Evolutionary conservation across 257 asterid species (phyloP), one percentile per base, ranked within the genome.

Genomic region (Scutellaria barbata): DNA sequence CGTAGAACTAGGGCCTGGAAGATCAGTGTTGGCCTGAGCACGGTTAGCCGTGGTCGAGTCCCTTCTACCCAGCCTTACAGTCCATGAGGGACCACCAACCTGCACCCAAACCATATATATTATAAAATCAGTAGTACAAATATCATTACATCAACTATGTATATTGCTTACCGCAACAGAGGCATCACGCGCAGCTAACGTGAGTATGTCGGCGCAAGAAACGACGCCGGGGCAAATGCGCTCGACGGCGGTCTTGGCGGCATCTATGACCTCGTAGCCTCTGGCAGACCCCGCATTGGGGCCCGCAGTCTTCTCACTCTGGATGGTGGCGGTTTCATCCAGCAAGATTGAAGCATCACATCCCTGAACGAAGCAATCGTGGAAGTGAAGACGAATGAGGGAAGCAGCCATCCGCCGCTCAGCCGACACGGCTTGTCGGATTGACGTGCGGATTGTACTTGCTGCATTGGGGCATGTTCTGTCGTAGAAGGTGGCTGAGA

Each of bases 61-160:
- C 39, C 83, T 71, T 80, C 87, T 77, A 35, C 87, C 87, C 2
- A 77, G 71, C 16, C 48, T 71, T 20, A 83, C 83, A 0, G 7
- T 50, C 87, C 87, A 83, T 37, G 81, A 55, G 3, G 87, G 87
- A 0, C 87, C 87, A 13, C 87, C 83, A 56, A 83, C 87, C 87
- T 82, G 55, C 46, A 59, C 11, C 8, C 11, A 7, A 53, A n/a
- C 6, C 13, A 53, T 16, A 18, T 18, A 53, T n/a, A n/a, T n/a
- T n/a, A n/a, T n/a, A n/a, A n/a, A n/a, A n/a, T n/a, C n/a, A n/a
- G n/a, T n/a, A n/a, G n/a, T n/a, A n/a, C n/a, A n/a, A n/a, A n/a
- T n/a, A n/a, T n/a, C n/a, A n/a, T n/a, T n/a, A n/a, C n/a, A n/a
- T n/a, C n/a, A n/a, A n/a, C n/a, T n/a, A n/a, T 22, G 59, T 30